Base-by-base conservation (phyloP, 2,329 filamentous ascomycete genomes). In the Sphaceloma murrayae region DNA sequence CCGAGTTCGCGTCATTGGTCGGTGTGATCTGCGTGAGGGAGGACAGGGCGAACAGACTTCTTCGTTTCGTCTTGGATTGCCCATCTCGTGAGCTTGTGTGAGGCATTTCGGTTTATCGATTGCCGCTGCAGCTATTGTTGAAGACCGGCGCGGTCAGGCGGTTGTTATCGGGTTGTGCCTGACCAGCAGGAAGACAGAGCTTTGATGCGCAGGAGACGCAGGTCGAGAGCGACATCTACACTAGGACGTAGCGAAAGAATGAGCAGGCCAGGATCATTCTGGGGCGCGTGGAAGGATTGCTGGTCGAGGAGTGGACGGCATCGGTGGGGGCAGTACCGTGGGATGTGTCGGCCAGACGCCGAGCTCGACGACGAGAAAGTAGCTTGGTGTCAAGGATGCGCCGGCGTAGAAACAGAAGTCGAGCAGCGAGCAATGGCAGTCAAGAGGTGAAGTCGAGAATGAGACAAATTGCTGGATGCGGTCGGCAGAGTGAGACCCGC, bases 31-130 rank as follows among this genome's bases (percentile, higher is more conserved):
- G 58, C 31, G 60, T 54, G 39, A 54, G 51, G n/a, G 58, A 52
- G 13, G 58, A 52, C 10, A 62, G 54, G 30, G 49, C 50, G 46
- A 61, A 59, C n/a, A 61, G 48, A 43, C 55, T 52, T 11, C 43
- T 58, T 49, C 52, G 55, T 39, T 58, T 52, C 47, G 54, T 53
- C 29, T 49, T 49, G 51, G 52, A 57, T n/a, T 24, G 34, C 19
- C 46, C 48, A 34, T 52, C 47, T 19, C 42, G 31, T 14, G 29
- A 43, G n/a, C 30, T 21, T 34, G 47, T 45, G 30, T 38, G 49
- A 32, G 49, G 47, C 47, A 49, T 49, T 34, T 34, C 43, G 30
- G 42, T 29, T 27, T 34, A 34, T 34, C 43, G 44, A 40, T 40
- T 40, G 36, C 11, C 6, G 7, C 24, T 11, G 24, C 19, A 16